Evolutionary conservation across 805 yeast species (phyloP).

Genomic region (Metschnikowia borealis): DNA sequence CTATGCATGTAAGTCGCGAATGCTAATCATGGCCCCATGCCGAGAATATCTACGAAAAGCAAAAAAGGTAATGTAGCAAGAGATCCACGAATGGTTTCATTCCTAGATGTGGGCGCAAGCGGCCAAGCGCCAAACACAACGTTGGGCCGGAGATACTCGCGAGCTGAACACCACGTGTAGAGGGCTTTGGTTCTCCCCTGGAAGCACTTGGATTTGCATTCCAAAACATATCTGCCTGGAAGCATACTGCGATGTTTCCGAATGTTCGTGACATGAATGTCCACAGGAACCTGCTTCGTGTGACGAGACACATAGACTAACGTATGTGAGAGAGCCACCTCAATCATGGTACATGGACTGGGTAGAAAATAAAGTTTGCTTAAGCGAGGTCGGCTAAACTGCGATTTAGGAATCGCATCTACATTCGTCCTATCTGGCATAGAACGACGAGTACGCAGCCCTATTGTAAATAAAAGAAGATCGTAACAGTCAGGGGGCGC

Average conservation of each 20-base stretch:
- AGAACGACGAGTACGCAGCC: not conserved
- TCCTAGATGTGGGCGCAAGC: not conserved
- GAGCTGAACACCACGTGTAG: no score
- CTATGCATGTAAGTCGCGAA: constrained; percentile 1
- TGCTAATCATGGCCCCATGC: not conserved
- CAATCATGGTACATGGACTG: not conserved
- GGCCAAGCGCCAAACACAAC: no score
- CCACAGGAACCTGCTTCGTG: not conserved
- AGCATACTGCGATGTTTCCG: not conserved
- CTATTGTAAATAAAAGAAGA: not conserved
- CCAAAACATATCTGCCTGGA: not conserved
- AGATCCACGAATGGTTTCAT: not conserved
- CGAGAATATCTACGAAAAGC: not conserved
- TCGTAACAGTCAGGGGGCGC: no score
- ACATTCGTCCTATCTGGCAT: not conserved
- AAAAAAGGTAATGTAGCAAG: not conserved
- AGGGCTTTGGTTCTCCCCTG: no score
- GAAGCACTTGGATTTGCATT: no score
- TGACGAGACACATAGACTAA: not conserved
- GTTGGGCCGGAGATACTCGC: not conserved
- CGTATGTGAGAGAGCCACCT: not conserved
- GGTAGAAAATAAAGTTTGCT: not conserved
- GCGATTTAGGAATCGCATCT: not conserved
- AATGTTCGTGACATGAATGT: not conserved
- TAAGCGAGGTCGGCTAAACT: constrained; percentile 2